Base-by-base conservation (phyloP, 306 rosid species). In the Cicer chorassanicum region DNA sequence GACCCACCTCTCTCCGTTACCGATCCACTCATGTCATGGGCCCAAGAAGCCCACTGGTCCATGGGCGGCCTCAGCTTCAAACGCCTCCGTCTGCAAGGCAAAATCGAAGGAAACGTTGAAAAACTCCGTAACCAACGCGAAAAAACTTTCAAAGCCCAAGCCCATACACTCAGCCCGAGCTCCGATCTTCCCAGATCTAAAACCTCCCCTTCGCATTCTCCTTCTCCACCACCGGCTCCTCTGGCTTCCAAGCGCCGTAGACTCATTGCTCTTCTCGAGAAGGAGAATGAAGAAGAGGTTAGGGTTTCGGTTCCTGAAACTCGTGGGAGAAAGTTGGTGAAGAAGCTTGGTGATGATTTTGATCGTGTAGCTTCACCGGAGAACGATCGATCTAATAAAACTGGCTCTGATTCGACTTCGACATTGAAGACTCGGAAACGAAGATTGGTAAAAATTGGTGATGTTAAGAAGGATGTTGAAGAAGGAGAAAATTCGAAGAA, bases 31-130 rank as follows among this genome's bases (percentile, higher is more conserved):
- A 80, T 94, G 60, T 83, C 85, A 0, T 92, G 99, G 96, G 96
- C 97, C 66, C 29, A 80, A n/a, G 91, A 92, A 67, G 98, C 99
- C 54, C 96, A 94, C 84, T 94, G 99, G 96, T 86, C 97, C 76
- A 92, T 94, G 97, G 99, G 97, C 0, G 97, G 99, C 5, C 86
- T 92, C 63, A 84, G 84, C 82, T 76, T 78, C 88, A 85, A 82
- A 39, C 96, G 96, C 77, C 86, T 92, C 56, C 87, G 95, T 4
- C 85, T 88, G 39, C 94, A 87, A 62, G 98, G 98, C 24, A 89
- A 86, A 16, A 90, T 94, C 45, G 98, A 91, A 49, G 98, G 98
- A 43, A 86, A 75, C 78, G 80, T 91, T 39, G 10, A 78, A 36
- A 88, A 55, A 44, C 98, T 94, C 78, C 93, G 91, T 3, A 41